A percentile compares a stretch with the other conserved stretches of the same genome.
phyloP scores from a whole-genome alignment of 192 early-diverging fungal species.

The Dispira simplex region DNA sequence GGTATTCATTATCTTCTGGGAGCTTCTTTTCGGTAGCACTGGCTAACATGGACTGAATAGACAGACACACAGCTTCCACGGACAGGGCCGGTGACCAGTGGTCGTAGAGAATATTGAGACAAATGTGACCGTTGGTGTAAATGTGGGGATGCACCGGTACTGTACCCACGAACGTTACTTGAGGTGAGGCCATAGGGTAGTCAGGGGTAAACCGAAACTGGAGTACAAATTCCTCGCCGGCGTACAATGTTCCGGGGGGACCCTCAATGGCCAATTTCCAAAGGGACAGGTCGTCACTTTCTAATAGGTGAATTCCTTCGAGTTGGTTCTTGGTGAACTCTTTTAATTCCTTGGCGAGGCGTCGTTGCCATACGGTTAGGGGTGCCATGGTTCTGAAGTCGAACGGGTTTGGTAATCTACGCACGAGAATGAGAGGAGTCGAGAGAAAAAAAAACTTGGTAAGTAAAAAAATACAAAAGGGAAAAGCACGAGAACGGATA shows the following conservation, averaged over 20 bases:
- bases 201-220: slow-evolving; percentile 55
- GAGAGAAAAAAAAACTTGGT: too few species aligned
- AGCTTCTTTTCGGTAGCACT: slow-evolving; percentile 60
- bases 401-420: too few species aligned
- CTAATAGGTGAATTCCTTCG: not conserved
- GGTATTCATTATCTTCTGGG: not conserved
- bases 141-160: slow-evolving; percentile 63
- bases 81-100: slow-evolving; percentile 91
- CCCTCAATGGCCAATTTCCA: slow-evolving; percentile 50
- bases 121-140: slow-evolving; percentile 94
- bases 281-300: slow-evolving; percentile 25
- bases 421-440: too few species aligned
- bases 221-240: slow-evolving; percentile 28
- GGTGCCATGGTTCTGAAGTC: not conserved
- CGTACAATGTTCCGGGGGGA: slow-evolving; percentile 49
- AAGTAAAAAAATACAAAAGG: too few species aligned
- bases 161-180: slow-evolving; percentile 43
- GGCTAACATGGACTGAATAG: slow-evolving; percentile 83
- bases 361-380: not conserved
- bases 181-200: slow-evolving; percentile 61
- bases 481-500: too few species aligned
- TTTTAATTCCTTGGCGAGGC: not conserved
- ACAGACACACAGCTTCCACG: slow-evolving; percentile 74
- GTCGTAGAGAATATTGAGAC: slow-evolving; percentile 86
- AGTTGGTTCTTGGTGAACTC: not conserved